phyloP scores from a whole-genome alignment of 2,329 filamentous ascomycete genomes.

The Neonectria sp. region DNA sequence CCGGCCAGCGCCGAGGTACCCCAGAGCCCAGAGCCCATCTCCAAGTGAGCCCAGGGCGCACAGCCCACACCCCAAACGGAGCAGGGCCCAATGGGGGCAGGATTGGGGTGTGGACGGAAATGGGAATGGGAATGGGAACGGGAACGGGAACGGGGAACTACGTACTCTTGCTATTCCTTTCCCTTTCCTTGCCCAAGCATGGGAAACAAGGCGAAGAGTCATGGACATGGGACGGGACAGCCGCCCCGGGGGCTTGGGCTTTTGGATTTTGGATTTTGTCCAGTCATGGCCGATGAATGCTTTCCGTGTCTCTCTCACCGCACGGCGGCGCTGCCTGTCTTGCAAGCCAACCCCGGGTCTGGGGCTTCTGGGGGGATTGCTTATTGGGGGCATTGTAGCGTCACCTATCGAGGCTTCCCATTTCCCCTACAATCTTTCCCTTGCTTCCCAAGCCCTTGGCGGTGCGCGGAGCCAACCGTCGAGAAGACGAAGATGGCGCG shows the following conservation, averaged over 20 bases:
- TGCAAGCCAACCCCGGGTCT: not conserved
- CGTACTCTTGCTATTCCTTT: slow-evolving; percentile 9
- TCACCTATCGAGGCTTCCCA: slow-evolving; percentile 2
- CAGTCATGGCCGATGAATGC: slow-evolving; percentile 13
- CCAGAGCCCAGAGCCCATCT: slow-evolving; percentile 33
- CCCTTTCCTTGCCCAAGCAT: not conserved
- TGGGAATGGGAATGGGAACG: slow-evolving; percentile 20
- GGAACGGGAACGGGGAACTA: slow-evolving; percentile 22
- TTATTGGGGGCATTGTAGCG: not conserved
- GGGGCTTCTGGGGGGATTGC: not conserved
- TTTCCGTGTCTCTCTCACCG: slow-evolving; percentile 11
- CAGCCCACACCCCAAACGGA: slow-evolving; percentile 35
- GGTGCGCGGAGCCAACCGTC: slow-evolving; percentile 20
- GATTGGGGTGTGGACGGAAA: slow-evolving; percentile 28
- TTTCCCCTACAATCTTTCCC: slow-evolving; percentile 9
- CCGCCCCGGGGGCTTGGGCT: slow-evolving; percentile 10
- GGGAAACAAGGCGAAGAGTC: slow-evolving; percentile 5
- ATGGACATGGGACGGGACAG: slow-evolving; percentile 20
- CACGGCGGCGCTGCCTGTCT: slow-evolving; percentile 5
- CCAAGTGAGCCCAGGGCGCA: slow-evolving; percentile 39
- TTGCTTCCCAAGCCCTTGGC: slow-evolving; percentile 23
- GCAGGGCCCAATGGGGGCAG: slow-evolving; percentile 39
- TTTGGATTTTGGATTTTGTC: not conserved
- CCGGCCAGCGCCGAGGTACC: slow-evolving; percentile 40
- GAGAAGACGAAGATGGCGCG: not conserved